Conservation (phyloP, 805 yeast species). For the Torulaspora quercuum region DNA sequence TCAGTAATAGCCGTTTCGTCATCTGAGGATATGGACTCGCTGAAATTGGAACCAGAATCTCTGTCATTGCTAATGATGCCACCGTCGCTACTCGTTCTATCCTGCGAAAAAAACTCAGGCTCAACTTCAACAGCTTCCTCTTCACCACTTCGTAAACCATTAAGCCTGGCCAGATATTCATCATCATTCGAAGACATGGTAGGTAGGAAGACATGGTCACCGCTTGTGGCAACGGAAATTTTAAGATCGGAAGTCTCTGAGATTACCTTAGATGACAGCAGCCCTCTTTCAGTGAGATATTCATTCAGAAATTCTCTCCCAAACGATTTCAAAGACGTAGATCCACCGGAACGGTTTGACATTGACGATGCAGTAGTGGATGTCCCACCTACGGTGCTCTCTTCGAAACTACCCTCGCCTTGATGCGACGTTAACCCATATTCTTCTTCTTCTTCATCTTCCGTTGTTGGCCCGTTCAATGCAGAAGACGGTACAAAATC, state of each 20-base stretch:
- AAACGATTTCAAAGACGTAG: constrained; percentile 10
- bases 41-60: no score
- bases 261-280: constrained; percentile 23
- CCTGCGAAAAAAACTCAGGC: constrained; percentile 8
- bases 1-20: constrained; percentile 8
- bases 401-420: constrained; percentile 3
- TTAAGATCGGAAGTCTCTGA: constrained; percentile 19
- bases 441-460: constrained; percentile 7
- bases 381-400: constrained; percentile 1
- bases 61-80: no score
- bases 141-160: constrained; percentile 21
- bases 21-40: not conserved
- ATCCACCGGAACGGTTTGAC: constrained; percentile 5
- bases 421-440: not conserved
- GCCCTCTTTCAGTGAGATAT: constrained; percentile 31
- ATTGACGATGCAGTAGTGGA: constrained; percentile 8
- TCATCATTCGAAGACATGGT: constrained; percentile 31
- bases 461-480: not conserved
- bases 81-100: constrained; percentile 4
- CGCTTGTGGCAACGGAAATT: constrained; percentile 35
- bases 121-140: constrained; percentile 11
- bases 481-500: not conserved
- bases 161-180: constrained; percentile 29
- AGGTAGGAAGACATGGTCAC: constrained; percentile 37
- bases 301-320: constrained; percentile 18